phyloP scores from a whole-genome alignment of 108 stramenopile genomes.

The Skeletonema costatum region DNA sequence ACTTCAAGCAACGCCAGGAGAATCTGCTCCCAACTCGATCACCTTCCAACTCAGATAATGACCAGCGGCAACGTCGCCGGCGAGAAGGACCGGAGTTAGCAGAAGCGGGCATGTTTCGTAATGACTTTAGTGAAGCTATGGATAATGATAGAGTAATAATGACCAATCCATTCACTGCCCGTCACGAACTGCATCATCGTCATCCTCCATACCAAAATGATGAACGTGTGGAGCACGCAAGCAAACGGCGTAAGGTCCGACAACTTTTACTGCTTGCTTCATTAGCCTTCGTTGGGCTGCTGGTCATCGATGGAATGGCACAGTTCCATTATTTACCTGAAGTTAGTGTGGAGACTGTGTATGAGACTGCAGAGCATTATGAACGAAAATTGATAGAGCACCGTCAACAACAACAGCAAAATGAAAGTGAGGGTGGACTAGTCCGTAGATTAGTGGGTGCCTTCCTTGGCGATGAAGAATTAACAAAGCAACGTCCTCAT shows the following conservation, averaged over 20 bases:
- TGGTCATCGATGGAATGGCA: slow-evolving; percentile 21
- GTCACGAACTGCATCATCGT: not conserved
- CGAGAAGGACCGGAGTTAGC: too few relatives aligned
- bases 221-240: not conserved
- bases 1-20: not conserved
- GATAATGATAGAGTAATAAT: too few relatives aligned
- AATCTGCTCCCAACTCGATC: not conserved
- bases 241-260: not conserved
- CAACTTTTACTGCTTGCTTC: slow-evolving; percentile 7
- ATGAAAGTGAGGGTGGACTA: not conserved
- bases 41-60: not conserved
- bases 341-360: not conserved
- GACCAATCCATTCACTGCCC: too few relatives aligned
- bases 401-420: not conserved
- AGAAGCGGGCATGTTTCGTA: too few relatives aligned
- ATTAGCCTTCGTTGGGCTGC: slow-evolving; percentile 9
- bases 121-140: too few relatives aligned
- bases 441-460: not conserved
- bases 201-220: not conserved
- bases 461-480: not conserved
- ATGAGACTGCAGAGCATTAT: not conserved
- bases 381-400: slow-evolving; percentile 1
- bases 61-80: not conserved
- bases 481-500: not conserved
- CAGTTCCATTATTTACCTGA: slow-evolving; percentile 9